Evolutionary conservation across 2,329 filamentous ascomycete species (phyloP), one percentile per base, ranked within the genome.

Genomic region (Penicillium thymicola): DNA sequence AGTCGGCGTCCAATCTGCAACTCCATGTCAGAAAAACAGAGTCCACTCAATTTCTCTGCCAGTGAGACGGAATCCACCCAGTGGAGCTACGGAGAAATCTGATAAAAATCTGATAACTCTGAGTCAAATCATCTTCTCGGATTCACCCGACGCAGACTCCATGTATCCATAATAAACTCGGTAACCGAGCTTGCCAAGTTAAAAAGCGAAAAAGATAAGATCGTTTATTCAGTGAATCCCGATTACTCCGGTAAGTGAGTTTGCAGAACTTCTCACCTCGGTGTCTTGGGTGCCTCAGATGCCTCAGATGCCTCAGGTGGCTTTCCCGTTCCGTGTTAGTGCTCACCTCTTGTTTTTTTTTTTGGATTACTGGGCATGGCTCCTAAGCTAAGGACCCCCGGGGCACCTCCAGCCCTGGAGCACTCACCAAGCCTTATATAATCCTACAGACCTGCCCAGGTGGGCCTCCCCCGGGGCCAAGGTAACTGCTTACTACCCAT

Each of bases 71-170:
- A 63, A 63, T 44, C 63, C 62, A 64, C 62, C 46, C 2, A 34
- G 62, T 65, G 62, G 62, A 65, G 64, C 57, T 21, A 51, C 53
- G 58, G 58, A 58, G 58, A 54, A 61, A 60, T 64, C 64, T 59
- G 59, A 66, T 66, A 59, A 62, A 61, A 64, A 61, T 60, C 61
- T 59, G 61, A 62, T 65, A 57, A 61, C 58, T 41, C 34, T 44
- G 41, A 59, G 55, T 57, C 61, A 58, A 60, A 62, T 64, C 61
- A 65, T 32, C 49, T 42, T 41, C 50, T 57, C 42, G 38, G 23
- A 52, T 56, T 56, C 40, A 30, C 21, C 55, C 52, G 54, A 49
- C 44, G 23, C 28, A 41, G 53, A 53, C 57, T 61, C 60, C 45
- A 53, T 55, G 34, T 59, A 58, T 59, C 62, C 64, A 66, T 59